Evolutionary conservation across 192 early-diverging fungal species (phyloP).

Genomic region (Pilaira anomala): DNA sequence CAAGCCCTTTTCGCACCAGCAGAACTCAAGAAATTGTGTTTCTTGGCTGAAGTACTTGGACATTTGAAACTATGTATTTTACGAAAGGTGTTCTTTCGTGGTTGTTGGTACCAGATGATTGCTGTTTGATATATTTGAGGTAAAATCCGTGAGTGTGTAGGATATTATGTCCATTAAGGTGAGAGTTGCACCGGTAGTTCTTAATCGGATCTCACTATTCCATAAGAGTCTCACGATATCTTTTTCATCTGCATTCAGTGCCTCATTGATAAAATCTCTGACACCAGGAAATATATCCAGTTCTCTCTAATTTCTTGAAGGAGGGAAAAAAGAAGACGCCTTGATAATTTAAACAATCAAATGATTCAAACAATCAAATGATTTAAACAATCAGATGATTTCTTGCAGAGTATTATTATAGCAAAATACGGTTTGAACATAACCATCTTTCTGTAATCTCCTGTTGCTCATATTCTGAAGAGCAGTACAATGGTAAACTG

Average conservation of each 20-base stretch:
- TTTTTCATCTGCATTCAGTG: not conserved
- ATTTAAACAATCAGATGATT: too few species aligned
- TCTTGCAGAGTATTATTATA: too few species aligned
- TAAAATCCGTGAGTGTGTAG: slow-evolving; percentile 9
- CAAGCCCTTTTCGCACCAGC: slow-evolving; percentile 5
- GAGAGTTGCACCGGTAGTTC: slow-evolving; percentile 1
- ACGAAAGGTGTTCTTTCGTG: slow-evolving; percentile 10
- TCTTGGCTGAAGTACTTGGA: slow-evolving; percentile 12
- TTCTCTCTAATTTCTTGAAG: too few species aligned
- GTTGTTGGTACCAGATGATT: not conserved
- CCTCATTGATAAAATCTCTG: not conserved
- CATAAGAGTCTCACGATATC: slow-evolving; percentile 4
- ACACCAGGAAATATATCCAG: slow-evolving; percentile 6
- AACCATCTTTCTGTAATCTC: too few species aligned
- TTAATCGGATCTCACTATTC: slow-evolving; percentile 3
- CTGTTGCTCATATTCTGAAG: too few species aligned
- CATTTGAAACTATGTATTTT: slow-evolving; percentile 13
- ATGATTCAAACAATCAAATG: too few species aligned
- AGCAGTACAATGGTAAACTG: too few species aligned
- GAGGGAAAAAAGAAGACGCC: too few species aligned
- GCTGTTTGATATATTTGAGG: slow-evolving; percentile 6
- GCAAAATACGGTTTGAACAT: too few species aligned
- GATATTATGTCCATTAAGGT: slow-evolving; percentile 12
- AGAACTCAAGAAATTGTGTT: slow-evolving; percentile 13
- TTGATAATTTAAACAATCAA: too few species aligned